Evolutionary conservation across 805 yeast species (phyloP).

Genomic region (Aciculoconidium aculeatum): DNA sequence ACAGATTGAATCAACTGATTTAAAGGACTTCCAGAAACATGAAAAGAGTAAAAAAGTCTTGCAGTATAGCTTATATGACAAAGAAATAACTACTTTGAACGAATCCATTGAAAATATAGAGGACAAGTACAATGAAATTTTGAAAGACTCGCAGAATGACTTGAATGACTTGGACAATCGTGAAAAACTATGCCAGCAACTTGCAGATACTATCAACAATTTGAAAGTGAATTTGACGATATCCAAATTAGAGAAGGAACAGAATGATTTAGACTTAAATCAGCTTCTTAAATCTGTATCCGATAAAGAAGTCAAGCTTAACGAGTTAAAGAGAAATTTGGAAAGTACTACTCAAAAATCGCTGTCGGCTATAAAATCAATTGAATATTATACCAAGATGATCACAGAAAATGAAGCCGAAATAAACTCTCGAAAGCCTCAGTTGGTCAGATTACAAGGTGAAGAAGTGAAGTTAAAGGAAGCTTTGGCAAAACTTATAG

Average conservation of each 20-base stretch:
- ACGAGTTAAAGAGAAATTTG: slow-evolving; percentile 36
- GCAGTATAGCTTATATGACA: slow-evolving; percentile 70
- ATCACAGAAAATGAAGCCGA: slow-evolving; percentile 33
- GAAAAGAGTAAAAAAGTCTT: slow-evolving; percentile 64
- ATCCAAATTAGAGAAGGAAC: slow-evolving; percentile 50
- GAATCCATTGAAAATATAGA: slow-evolving; percentile 58
- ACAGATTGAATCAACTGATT: slow-evolving; percentile 72
- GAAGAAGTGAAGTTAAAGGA: slow-evolving; percentile 38
- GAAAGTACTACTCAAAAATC: slow-evolving; percentile 24
- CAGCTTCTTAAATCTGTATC: slow-evolving; percentile 46
- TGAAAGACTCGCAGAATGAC: slow-evolving; percentile 49
- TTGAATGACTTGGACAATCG: slow-evolving; percentile 55
- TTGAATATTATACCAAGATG: slow-evolving; percentile 16
- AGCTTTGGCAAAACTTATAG: slow-evolving; percentile 35
- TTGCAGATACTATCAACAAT: slow-evolving; percentile 41
- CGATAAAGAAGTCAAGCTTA: slow-evolving; percentile 42
- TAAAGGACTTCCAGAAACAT: slow-evolving; percentile 60
- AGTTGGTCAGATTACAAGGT: slow-evolving; percentile 29
- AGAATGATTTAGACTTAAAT: slow-evolving; percentile 43
- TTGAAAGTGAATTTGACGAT: slow-evolving; percentile 46
- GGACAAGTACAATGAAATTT: slow-evolving; percentile 44
- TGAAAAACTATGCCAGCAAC: slow-evolving; percentile 44
- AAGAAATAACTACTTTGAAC: slow-evolving; percentile 63
- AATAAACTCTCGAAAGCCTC: slow-evolving; percentile 35
- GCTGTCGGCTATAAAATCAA: slow-evolving; percentile 15